These are phyloP conservation scores for Linnemannia schmuckeri DNA, from an alignment of 192 early-diverging fungal genomes.

Conservation along the genomic window DNA sequence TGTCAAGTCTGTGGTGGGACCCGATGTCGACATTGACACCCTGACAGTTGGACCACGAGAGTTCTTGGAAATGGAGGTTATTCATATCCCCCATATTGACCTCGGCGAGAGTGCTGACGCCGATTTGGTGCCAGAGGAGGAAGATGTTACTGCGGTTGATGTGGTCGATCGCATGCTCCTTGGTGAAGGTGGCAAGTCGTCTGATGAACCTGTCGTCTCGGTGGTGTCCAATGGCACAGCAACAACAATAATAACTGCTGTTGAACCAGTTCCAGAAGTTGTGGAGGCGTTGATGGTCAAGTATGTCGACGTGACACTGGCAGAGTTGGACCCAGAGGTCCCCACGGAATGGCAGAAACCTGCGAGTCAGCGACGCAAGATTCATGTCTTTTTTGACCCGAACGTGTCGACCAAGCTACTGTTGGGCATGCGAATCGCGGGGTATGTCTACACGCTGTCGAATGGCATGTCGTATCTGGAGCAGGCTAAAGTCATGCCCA, in stretches of 20 bases:
- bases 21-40: conserved; percentile 3
- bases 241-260: neutral
- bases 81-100: conserved; percentile 6
- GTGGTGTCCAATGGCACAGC: neutral
- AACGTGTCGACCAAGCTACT: conserved; percentile 17
- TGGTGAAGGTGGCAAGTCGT: neutral
- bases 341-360: conserved; percentile 20
- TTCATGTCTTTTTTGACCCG: conserved; percentile 35
- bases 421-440: conserved; percentile 26
- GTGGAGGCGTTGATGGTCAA: neutral
- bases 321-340: conserved; percentile 17
- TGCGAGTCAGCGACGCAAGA: conserved; percentile 15
- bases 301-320: conserved; percentile 26
- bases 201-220: neutral
- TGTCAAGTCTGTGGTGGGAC: conserved; percentile 22
- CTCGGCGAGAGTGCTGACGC: neutral
- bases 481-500: conserved; percentile 29
- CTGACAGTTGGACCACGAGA: conserved; percentile 10
- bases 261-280: neutral
- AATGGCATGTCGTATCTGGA: conserved; percentile 50
- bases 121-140: conserved; percentile 1
- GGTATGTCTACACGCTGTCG: conserved; percentile 35
- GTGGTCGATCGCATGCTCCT: conserved; percentile 38
- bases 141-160: conserved; percentile 20
- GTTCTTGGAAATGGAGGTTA: conserved; percentile 37